Base-by-base conservation (phyloP, 169 alveolate genomes). In the Plasmodium fragile region DNA sequence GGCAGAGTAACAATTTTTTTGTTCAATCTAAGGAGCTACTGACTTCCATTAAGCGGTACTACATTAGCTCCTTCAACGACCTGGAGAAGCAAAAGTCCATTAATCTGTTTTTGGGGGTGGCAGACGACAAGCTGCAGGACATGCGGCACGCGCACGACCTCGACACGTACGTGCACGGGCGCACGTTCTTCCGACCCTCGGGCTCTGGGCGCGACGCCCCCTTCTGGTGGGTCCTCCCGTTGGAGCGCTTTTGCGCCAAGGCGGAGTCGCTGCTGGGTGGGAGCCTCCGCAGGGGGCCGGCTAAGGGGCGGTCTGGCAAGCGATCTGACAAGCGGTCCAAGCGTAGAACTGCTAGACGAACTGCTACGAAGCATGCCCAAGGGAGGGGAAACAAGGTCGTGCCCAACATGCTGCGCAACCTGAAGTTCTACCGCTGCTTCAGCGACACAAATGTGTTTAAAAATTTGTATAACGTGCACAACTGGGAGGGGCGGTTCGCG, bases 41-140 rank as follows among this genome's bases (percentile, higher is more conserved):
- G 41, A 96, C 98, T 0, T 95, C 95, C 6, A 18, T 96, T 7
- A 93, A 95, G 70, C 53, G 98, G 49, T 92, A 96, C 75, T 96
- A 95, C 36, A 75, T 80, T 36, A 96, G 93, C 45, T 95, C 92
- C 22, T 96, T 96, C 70, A 94, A 94, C 18, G 98, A 96, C 65
- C 18, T 95, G 32, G 97, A 96, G 69, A 93, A 93, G 16, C 98
- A 96, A 71, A 83, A 73, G 30, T 87, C 93, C 0, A 83, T 95
- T 11, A 96, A 96, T 39, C 18, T 96, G 4, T 96, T 92, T 39
- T 39, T 96, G 73, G 97, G 97, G 5, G 84, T 95, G 18, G 82
- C 92, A 0, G 22, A 84, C 34, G 92, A 95, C 2, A 78, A 82
- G 30, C 30, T 92, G 1, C 22, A 83, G 22, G 34, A 49, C 4